Evolutionary conservation across 2,329 filamentous ascomycete genomes (phyloP).

Genomic region (Pezicula carpinea): DNA sequence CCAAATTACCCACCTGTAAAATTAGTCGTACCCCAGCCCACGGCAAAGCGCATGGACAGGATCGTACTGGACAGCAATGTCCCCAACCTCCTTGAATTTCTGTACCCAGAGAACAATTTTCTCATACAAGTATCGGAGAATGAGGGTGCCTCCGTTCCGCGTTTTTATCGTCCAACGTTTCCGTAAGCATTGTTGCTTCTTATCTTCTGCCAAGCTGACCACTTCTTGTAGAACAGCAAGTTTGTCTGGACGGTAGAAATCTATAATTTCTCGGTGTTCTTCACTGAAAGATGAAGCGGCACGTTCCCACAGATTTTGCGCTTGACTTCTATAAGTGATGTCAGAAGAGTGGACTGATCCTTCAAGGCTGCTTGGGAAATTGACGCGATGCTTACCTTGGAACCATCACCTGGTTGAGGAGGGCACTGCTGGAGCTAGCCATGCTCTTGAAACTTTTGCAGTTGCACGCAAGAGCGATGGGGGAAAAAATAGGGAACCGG

Average conservation of each 20-base stretch:
- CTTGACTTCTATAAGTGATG: too few species aligned
- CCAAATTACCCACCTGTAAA: constrained; percentile 5
- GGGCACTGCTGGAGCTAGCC: too few species aligned
- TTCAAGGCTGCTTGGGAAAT: too few species aligned
- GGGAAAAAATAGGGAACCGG: too few species aligned
- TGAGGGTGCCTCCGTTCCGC: neutral
- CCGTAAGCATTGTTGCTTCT: neutral
- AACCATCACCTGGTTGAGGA: too few species aligned
- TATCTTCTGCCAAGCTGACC: neutral
- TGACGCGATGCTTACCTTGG: too few species aligned
- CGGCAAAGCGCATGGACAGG: constrained; percentile 17
- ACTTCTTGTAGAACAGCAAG: neutral
- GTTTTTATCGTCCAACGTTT: neutral
- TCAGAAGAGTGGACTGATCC: too few species aligned
- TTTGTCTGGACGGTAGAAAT: neutral
- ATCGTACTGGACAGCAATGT: constrained; percentile 17
- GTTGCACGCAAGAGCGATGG: too few species aligned
- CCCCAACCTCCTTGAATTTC: constrained; percentile 24
- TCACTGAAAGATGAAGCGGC: too few species aligned
- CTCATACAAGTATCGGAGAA: constrained; percentile 9
- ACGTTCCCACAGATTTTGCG: too few species aligned
- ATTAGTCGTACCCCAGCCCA: constrained; percentile 12
- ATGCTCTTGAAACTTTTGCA: too few species aligned
- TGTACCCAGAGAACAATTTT: constrained; percentile 22
- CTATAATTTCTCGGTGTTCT: too few species aligned